phyloP scores from a whole-genome alignment of 306 rosid genomes.

The Vigna nakashimae region DNA sequence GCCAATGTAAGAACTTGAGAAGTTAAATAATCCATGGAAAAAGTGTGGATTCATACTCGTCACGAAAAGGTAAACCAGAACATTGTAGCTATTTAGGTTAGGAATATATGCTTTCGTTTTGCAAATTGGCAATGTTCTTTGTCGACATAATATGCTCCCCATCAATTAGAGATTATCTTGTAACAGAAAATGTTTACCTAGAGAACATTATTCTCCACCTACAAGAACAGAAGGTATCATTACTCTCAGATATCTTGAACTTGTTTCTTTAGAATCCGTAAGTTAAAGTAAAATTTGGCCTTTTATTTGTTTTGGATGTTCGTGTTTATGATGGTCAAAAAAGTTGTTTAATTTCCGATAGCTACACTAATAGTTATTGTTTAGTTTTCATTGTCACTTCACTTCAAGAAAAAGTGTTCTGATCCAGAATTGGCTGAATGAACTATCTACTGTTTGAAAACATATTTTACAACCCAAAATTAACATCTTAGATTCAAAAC shows the following conservation, averaged over 20 bases:
- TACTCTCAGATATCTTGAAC: conserved; percentile 5
- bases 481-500: background rate
- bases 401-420: conserved; percentile 5
- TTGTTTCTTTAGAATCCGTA: conserved; percentile 2
- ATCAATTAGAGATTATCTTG: background rate
- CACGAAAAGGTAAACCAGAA: background rate
- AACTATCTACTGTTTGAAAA: background rate
- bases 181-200: conserved; percentile 18
- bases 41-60: conserved; percentile 1
- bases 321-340: background rate
- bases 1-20: conserved; percentile 1
- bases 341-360: background rate
- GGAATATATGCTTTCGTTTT: conserved; percentile 30
- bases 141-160: conserved; percentile 34
- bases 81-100: conserved; percentile 26
- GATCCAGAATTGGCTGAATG: background rate
- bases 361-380: background rate
- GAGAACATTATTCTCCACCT: conserved; percentile 28
- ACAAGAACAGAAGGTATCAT: background rate
- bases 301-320: background rate
- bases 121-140: conserved; percentile 24
- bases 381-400: background rate
- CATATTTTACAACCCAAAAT: background rate
- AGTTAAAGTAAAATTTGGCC: background rate
- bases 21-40: conserved; percentile 21